These are phyloP conservation scores for Colletotrichum sidae DNA, from an alignment of 2,329 filamentous ascomycete species.

Conservation along the genomic window DNA sequence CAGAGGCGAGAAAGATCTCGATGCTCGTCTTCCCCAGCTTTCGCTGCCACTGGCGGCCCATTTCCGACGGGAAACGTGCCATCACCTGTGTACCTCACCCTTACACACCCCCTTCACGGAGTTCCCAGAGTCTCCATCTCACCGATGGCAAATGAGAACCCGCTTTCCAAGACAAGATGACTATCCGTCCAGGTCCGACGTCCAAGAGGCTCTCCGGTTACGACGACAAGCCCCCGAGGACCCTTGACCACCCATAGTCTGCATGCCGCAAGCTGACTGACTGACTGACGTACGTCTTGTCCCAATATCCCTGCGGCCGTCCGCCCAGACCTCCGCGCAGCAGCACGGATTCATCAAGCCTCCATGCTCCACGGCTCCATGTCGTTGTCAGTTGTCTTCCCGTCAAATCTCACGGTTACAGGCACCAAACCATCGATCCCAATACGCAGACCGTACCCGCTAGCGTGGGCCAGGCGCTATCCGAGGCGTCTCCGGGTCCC, in stretches of 20 bases:
- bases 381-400: background rate
- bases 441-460: background rate
- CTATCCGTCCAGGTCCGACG: background rate
- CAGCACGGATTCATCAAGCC: too few relatives aligned
- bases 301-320: background rate
- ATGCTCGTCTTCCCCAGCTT: conserved; percentile 13
- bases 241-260: background rate
- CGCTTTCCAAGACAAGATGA: background rate
- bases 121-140: conserved; percentile 18
- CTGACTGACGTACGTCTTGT: background rate
- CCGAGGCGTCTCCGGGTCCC: conserved; percentile 1
- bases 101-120: background rate
- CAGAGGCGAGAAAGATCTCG: background rate
- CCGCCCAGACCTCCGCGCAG: too few relatives aligned
- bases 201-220: background rate
- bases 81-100: background rate
- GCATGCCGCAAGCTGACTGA: background rate
- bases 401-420: background rate
- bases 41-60: conserved; percentile 9
- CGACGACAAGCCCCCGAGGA: conserved; percentile 8
- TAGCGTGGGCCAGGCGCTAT: background rate
- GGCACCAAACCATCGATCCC: background rate
- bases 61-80: conserved; percentile 21
- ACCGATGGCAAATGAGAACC: background rate
- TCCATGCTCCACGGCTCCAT: too few relatives aligned